A percentile compares a stretch with the other conserved stretches of the same genome.
These are phyloP conservation scores for Filosporella fistucella DNA, from an alignment of 495 filamentous ascomycete species.

Conservation along the genomic window DNA sequence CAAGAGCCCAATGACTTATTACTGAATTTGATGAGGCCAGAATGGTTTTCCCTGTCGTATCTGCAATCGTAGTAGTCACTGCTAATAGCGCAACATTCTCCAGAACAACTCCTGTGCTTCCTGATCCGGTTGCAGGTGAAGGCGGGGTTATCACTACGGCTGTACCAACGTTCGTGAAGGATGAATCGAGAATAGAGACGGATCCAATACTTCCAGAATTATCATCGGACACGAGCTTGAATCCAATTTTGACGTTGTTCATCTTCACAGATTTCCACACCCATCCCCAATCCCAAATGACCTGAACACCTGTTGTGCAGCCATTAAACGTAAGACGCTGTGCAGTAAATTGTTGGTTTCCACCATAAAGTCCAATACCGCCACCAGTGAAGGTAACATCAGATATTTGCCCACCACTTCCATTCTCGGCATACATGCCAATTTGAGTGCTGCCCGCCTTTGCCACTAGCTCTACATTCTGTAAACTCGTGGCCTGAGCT, in stretches of 20 bases:
- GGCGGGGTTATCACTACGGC: slow-evolving; percentile 9
- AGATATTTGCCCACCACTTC: slow-evolving; percentile 60
- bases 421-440: slow-evolving; percentile 71
- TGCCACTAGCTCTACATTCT: slow-evolving; percentile 52
- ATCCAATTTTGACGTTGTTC: slow-evolving; percentile 8
- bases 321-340: slow-evolving; percentile 51
- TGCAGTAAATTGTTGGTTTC: slow-evolving; percentile 65
- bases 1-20: slow-evolving; percentile 11
- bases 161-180: slow-evolving; percentile 43
- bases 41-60: slow-evolving; percentile 40
- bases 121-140: slow-evolving; percentile 5
- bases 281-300: slow-evolving; percentile 44
- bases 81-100: slow-evolving; percentile 62
- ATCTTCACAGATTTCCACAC: slow-evolving; percentile 16
- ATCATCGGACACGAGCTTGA: slow-evolving; percentile 6
- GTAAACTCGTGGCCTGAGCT: slow-evolving; percentile 65
- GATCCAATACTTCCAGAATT: slow-evolving; percentile 41
- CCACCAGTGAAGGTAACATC: slow-evolving; percentile 66
- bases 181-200: slow-evolving; percentile 60
- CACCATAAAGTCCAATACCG: slow-evolving; percentile 47
- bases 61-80: slow-evolving; percentile 38
- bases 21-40: slow-evolving; percentile 50
- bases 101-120: slow-evolving; percentile 47
- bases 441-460: slow-evolving; percentile 35
- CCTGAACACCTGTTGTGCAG: slow-evolving; percentile 45